Conservation (phyloP, 345 rosid species). For the Euphorbia tirucalli region DNA sequence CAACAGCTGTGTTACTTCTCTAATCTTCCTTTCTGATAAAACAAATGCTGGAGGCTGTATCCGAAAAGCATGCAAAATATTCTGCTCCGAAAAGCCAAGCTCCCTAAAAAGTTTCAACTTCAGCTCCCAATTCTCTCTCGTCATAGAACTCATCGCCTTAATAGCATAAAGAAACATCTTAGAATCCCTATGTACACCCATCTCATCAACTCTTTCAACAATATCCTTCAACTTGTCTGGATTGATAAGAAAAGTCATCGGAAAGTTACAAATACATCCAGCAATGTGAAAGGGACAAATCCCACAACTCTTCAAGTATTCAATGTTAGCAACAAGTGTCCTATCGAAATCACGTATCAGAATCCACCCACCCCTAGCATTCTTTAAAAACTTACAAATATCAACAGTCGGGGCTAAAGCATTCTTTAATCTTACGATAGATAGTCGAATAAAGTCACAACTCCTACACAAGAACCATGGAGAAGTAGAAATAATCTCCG, state of each 20-base stretch:
- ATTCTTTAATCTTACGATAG: neutral
- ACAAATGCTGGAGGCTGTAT: neutral
- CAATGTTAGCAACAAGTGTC: slow-evolving; percentile 32
- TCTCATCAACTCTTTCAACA: slow-evolving; percentile 31
- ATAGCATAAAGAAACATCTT: slow-evolving; percentile 28
- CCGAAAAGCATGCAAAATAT: neutral
- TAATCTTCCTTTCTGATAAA: neutral
- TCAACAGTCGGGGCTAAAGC: neutral
- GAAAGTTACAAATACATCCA: slow-evolving; percentile 12
- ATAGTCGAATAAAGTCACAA: too few relatives aligned
- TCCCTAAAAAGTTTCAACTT: too few relatives aligned
- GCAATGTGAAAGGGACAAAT: slow-evolving; percentile 24
- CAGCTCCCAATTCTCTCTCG: too few relatives aligned
- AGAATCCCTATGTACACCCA: slow-evolving; percentile 33
- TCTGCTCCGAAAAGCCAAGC: neutral
- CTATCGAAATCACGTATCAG: slow-evolving; percentile 27
- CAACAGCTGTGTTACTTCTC: neutral
- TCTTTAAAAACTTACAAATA: slow-evolving; percentile 12
- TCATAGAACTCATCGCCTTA: slow-evolving; percentile 30
- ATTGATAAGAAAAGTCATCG: slow-evolving; percentile 23
- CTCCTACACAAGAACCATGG: neutral
- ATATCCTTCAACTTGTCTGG: slow-evolving; percentile 21
- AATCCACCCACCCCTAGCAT: slow-evolving; percentile 15
- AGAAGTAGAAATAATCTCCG: neutral
- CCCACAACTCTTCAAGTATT: slow-evolving; percentile 13